Percentiles rank a stretch among this genome's conserved stretches.
These are phyloP conservation scores for Fusarium floridanum DNA, from an alignment of 2,329 filamentous ascomycete species.

Conservation along the genomic window DNA sequence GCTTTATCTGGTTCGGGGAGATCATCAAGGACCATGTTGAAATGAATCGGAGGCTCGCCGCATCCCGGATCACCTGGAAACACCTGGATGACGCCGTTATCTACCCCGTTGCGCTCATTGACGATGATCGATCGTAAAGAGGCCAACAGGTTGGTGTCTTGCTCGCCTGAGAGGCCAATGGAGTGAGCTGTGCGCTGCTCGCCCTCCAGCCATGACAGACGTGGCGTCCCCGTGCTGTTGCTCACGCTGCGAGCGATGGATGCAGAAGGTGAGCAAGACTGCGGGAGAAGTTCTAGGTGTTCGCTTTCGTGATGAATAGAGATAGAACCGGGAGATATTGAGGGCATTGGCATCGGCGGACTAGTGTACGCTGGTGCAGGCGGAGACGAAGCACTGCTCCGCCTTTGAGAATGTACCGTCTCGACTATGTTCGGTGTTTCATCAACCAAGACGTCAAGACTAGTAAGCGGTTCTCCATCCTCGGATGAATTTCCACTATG, in stretches of 20 bases:
- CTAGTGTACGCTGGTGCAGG: background rate
- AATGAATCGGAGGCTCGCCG: constrained; percentile 52
- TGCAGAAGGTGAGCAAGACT: constrained; percentile 1
- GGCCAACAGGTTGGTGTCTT: constrained; percentile 21
- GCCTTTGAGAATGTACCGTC: background rate
- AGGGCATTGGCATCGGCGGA: constrained; percentile 1
- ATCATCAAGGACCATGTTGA: constrained; percentile 52
- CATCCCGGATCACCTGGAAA: constrained; percentile 20
- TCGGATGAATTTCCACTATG: constrained; percentile 1
- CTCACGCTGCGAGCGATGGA: background rate
- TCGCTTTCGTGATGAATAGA: background rate
- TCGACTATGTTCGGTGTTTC: background rate
- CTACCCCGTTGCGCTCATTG: constrained; percentile 16
- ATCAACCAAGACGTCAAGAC: background rate
- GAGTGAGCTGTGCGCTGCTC: constrained; percentile 21
- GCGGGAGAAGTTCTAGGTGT: background rate
- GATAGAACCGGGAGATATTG: constrained; percentile 4
- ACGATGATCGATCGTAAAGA: constrained; percentile 19
- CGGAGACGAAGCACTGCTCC: background rate
- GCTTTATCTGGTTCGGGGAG: constrained; percentile 51
- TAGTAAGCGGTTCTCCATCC: background rate
- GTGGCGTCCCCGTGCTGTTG: constrained; percentile 7
- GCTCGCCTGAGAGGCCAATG: constrained; percentile 18
- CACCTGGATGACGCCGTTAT: constrained; percentile 15
- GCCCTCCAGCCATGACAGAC: constrained; percentile 12